A percentile compares a stretch with the other conserved stretches of the same genome.
phyloP scores from a whole-genome alignment of 1,139 yeast species.

The Groenewaldozyma sp. region DNA sequence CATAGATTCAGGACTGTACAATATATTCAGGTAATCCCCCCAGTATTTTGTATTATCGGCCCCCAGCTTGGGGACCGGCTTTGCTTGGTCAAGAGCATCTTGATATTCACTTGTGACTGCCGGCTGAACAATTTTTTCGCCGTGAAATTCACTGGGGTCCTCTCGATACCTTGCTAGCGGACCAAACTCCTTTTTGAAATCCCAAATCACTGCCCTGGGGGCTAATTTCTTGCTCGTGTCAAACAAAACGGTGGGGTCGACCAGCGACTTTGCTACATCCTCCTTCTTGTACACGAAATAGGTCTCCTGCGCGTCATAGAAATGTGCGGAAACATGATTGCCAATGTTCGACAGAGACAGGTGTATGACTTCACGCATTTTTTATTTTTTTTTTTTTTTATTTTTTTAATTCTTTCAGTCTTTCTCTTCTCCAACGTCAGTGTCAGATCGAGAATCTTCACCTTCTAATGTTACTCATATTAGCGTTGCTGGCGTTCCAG shows the following conservation, averaged over 20 bases:
- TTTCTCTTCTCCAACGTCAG: too few species aligned
- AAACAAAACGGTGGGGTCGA: conserved; percentile 40
- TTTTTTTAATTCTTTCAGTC: too few species aligned
- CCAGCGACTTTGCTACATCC: conserved; percentile 29
- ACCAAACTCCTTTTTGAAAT: conserved; percentile 39
- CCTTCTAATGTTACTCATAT: neutral
- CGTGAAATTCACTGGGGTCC: conserved; percentile 11
- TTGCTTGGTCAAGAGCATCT: conserved; percentile 46
- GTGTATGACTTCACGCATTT: conserved; percentile 64
- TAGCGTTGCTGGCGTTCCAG: conserved; percentile 5
- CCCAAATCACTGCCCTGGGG: conserved; percentile 77
- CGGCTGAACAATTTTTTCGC: conserved; percentile 17
- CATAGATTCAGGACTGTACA: conserved; percentile 55
- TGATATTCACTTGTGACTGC: conserved; percentile 51
- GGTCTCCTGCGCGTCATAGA: conserved; percentile 70
- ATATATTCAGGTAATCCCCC: conserved; percentile 71
- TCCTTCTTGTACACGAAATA: conserved; percentile 44
- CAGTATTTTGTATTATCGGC: conserved; percentile 49
- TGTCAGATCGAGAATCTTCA: too few species aligned
- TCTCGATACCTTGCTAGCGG: conserved; percentile 22
- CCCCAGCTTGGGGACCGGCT: conserved; percentile 26
- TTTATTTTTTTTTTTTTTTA: too few species aligned
- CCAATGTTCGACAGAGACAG: conserved; percentile 64
- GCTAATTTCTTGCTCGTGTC: conserved; percentile 50
- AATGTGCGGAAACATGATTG: conserved; percentile 66